phyloP scores from a whole-genome alignment of 306 rosid species.

The Lithocarpus polystachyus region DNA sequence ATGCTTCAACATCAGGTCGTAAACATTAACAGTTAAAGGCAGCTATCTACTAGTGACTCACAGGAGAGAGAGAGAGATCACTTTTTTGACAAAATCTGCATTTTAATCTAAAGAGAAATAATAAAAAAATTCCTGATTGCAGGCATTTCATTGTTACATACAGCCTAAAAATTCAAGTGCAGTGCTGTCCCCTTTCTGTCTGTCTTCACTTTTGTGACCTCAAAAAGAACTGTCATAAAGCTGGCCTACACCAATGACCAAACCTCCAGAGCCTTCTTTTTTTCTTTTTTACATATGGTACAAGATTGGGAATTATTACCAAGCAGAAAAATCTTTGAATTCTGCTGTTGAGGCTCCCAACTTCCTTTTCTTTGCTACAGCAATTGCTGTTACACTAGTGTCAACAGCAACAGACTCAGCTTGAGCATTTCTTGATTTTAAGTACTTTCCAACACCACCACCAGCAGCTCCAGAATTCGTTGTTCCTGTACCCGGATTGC shows the following conservation, averaged over 20 bases:
- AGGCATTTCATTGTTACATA: neutral
- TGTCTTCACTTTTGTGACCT: neutral
- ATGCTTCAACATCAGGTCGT: no score
- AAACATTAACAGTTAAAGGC: neutral
- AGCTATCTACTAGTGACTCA: neutral
- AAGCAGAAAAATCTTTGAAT: conserved; percentile 72
- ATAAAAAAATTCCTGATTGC: neutral
- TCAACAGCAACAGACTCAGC: conserved; percentile 45
- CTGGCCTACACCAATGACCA: neutral
- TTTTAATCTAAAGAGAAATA: neutral
- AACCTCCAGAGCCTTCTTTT: neutral
- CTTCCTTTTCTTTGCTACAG: conserved; percentile 75
- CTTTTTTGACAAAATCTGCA: neutral
- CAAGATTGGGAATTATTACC: conserved; percentile 46
- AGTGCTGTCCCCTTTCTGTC: neutral
- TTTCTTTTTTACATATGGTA: neutral
- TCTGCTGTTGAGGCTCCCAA: conserved; percentile 41
- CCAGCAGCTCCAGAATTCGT: conserved; percentile 51
- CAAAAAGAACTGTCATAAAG: neutral
- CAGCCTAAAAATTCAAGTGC: neutral
- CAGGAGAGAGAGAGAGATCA: no score
- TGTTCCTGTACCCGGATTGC: conserved; percentile 78
- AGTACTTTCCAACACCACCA: conserved; percentile 80
- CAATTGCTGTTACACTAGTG: conserved; percentile 24
- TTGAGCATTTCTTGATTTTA: conserved; percentile 62